A percentile compares a stretch with the other conserved stretches of the same genome.
Evolutionary conservation across 2,329 filamentous ascomycete genomes (phyloP).

Genomic region (Aureobasidium mangrovei): DNA sequence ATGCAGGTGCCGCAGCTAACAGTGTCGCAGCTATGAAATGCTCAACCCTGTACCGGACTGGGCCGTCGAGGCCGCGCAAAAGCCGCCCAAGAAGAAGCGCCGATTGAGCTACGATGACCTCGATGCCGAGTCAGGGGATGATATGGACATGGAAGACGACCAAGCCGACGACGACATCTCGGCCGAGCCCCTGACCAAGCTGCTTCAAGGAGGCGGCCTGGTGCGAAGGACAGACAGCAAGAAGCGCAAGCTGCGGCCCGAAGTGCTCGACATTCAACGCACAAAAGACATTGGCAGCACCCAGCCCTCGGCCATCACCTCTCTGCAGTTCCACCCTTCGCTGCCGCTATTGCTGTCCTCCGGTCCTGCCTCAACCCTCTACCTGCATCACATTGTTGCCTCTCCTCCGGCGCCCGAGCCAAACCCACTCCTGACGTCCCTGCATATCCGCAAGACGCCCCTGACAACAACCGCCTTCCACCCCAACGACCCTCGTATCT

Average conservation of each 20-base stretch:
- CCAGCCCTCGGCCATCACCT: slow-evolving; percentile 69
- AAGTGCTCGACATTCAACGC: slow-evolving; percentile 82
- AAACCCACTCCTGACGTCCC: slow-evolving; percentile 81
- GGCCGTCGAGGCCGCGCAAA: slow-evolving; percentile 40
- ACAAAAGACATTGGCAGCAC: slow-evolving; percentile 74
- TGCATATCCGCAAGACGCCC: slow-evolving; percentile 78
- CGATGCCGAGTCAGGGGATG: slow-evolving; percentile 49
- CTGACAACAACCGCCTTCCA: slow-evolving; percentile 77
- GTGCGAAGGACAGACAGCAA: slow-evolving; percentile 46
- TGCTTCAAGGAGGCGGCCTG: slow-evolving; percentile 67
- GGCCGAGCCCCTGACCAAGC: slow-evolving; percentile 65
- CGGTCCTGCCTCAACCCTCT: slow-evolving; percentile 74
- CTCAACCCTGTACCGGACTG: slow-evolving; percentile 55
- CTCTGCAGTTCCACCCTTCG: slow-evolving; percentile 79
- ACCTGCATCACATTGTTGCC: slow-evolving; percentile 79
- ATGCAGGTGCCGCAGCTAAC: not conserved
- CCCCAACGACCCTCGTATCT: slow-evolving; percentile 61
- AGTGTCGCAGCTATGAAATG: slow-evolving; percentile 34
- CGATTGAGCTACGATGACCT: slow-evolving; percentile 37
- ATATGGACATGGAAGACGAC: slow-evolving; percentile 39
- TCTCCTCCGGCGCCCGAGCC: slow-evolving; percentile 60
- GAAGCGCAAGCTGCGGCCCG: slow-evolving; percentile 68
- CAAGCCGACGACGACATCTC: slow-evolving; percentile 40
- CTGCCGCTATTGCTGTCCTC: slow-evolving; percentile 85
- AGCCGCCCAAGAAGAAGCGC: slow-evolving; percentile 39